phyloP scores from a whole-genome alignment of 768 basidiomycete genomes.

The Psilocybe cubensis region DNA sequence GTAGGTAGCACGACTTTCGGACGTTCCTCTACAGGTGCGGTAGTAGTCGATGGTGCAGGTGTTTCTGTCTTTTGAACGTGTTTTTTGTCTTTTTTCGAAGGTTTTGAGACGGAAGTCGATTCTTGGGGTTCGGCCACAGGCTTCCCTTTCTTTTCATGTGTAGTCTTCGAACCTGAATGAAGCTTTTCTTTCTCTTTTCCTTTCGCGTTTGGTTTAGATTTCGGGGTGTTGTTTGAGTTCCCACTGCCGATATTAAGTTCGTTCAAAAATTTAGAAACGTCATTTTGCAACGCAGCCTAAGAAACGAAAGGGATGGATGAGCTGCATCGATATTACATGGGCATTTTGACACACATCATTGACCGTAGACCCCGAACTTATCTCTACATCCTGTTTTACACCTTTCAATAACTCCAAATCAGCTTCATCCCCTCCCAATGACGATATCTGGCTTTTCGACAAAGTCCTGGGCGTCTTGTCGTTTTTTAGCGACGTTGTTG shows the following conservation, averaged over 20 bases:
- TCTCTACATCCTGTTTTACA: constrained; percentile 32
- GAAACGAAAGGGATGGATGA: not conserved
- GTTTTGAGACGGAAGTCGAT: not conserved
- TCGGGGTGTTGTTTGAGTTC: constrained; percentile 11
- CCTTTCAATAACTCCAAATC: constrained; percentile 50
- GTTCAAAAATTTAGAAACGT: constrained; percentile 50
- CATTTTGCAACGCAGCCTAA: constrained; percentile 46
- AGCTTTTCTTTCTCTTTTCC: constrained; percentile 17
- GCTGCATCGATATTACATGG: not conserved
- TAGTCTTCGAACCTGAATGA: constrained; percentile 3
- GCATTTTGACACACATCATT: constrained; percentile 32
- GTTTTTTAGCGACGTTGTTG: constrained; percentile 5
- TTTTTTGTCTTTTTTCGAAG: constrained; percentile 19
- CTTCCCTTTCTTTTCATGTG: constrained; percentile 3
- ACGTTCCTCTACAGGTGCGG: constrained; percentile 5
- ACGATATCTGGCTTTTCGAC: constrained; percentile 35
- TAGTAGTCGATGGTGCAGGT: constrained; percentile 1
- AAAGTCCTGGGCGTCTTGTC: constrained; percentile 2
- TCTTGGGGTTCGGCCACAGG: not conserved
- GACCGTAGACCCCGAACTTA: constrained; percentile 24
- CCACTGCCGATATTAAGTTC: constrained; percentile 33
- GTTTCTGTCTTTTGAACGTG: constrained; percentile 14
- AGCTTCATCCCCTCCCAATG: constrained; percentile 50
- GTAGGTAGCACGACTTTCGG: constrained; percentile 33
- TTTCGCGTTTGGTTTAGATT: constrained; percentile 7